phyloP scores from a whole-genome alignment of 2,329 filamentous ascomycete genomes.

The Blumeriella jaapii region DNA sequence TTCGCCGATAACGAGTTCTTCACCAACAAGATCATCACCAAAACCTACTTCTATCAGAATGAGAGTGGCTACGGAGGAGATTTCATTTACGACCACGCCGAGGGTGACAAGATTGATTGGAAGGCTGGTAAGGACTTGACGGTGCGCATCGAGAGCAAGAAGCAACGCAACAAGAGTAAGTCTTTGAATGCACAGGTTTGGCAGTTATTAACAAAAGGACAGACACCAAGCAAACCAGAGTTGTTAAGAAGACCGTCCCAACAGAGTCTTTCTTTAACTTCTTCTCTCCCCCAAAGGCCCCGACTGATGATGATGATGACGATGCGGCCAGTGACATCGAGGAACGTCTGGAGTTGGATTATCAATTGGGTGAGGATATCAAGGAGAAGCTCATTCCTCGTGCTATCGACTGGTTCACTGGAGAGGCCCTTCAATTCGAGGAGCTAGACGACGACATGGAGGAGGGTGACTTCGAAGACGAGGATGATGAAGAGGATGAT shows the following conservation, averaged over 20 bases:
- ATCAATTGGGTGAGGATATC: slow-evolving; percentile 97
- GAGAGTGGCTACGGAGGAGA: slow-evolving; percentile 98
- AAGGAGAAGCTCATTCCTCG: slow-evolving; percentile 99
- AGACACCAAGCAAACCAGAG: slow-evolving; percentile 98
- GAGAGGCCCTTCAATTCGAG: slow-evolving; percentile 93
- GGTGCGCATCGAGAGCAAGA: slow-evolving; percentile 94
- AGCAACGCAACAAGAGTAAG: slow-evolving; percentile 99
- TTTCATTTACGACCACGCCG: slow-evolving; percentile 98
- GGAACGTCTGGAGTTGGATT: slow-evolving; percentile 94
- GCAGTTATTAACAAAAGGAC: slow-evolving; percentile 1
- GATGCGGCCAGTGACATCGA: slow-evolving; percentile 85
- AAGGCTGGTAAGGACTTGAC: slow-evolving; percentile 88
- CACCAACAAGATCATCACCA: slow-evolving; percentile 91
- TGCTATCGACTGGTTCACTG: slow-evolving; percentile 98
- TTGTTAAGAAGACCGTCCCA: slow-evolving; percentile 97
- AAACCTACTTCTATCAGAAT: slow-evolving; percentile 98
- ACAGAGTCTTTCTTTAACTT: slow-evolving; percentile 93
- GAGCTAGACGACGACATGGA: slow-evolving; percentile 79
- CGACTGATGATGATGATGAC: slow-evolving; percentile 55
- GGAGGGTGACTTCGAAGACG: slow-evolving; percentile 74
- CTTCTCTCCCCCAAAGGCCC: slow-evolving; percentile 89
- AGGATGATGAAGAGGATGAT: slow-evolving; percentile 80
- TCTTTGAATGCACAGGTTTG: slow-evolving; percentile 7
- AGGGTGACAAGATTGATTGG: slow-evolving; percentile 98
- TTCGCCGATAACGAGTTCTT: slow-evolving; percentile 94